Percentiles rank a stretch among this genome's conserved stretches.
Conservation (phyloP, 2,329 filamentous ascomycete genomes). For the Colletotrichum somersetense region DNA sequence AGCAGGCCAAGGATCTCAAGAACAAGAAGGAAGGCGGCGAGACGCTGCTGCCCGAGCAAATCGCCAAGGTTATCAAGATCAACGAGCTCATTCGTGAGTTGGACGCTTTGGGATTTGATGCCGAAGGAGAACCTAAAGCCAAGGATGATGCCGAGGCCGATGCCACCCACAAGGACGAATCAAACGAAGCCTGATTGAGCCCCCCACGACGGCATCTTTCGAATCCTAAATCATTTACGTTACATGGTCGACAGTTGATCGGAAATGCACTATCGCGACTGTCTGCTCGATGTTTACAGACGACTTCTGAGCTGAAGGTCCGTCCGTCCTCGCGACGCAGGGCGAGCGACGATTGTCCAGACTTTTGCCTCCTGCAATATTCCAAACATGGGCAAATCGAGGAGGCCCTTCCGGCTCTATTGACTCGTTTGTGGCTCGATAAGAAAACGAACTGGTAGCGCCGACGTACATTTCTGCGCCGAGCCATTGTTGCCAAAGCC, state of each 20-base stretch:
- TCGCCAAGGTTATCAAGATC: conserved; percentile 98
- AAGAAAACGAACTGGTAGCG: neutral
- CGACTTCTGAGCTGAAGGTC: neutral
- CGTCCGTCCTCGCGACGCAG: neutral
- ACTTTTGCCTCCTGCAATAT: neutral
- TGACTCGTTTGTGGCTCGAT: neutral
- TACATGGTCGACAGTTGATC: neutral
- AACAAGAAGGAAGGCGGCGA: conserved; percentile 92
- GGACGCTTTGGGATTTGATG: conserved; percentile 85
- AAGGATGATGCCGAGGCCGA: conserved; percentile 28
- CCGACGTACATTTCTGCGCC: neutral
- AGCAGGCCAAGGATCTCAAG: conserved; percentile 90
- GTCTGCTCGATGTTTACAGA: conserved; percentile 5
- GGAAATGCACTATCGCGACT: neutral
- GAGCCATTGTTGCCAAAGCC: neutral
- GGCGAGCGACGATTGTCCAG: neutral
- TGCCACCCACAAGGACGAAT: conserved; percentile 4
- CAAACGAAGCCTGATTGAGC: conserved; percentile 17
- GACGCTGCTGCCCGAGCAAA: conserved; percentile 88
- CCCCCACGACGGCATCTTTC: neutral
- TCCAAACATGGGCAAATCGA: neutral
- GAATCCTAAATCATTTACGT: neutral
- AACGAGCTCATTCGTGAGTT: conserved; percentile 92
- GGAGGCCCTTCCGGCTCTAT: neutral
- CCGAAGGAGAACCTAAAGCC: conserved; percentile 74